Evolutionary conservation across 805 yeast species (phyloP), one percentile per base, ranked within the genome.

Genomic region (Cyberlindnera mycetangii): DNA sequence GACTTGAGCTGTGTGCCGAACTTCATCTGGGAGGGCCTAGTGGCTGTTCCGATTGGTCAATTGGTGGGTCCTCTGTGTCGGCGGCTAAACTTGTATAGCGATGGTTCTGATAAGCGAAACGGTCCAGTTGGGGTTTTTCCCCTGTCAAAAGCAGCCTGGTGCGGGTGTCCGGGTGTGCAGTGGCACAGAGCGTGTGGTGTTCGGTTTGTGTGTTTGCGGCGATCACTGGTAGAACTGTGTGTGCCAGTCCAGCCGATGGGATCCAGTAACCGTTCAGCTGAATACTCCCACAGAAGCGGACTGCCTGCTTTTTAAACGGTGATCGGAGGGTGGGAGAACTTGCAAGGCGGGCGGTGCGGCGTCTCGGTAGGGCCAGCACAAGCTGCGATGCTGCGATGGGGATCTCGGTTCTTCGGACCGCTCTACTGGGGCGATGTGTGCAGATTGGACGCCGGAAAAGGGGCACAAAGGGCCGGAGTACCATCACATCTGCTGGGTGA

Each of bases 1-100:
- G 78, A 80, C 42, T 76, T 70, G 18, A 90, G 72, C 57, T 85
- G 89, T 33, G 78, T 72, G 41, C 97, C 96, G 64, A 89, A 90
- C 66, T 89, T 92, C 98, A 90, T 90, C 11, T 35, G 22, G 19
- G 17, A 17, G 4, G 22, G 5, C 35, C 4, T 17, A 11, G 8
- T 5, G 8, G 16, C 18, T n/a, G 17, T 15, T 17, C 18, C 19
- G 32, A 10, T 15, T 5, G 32, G 17, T 30, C n/a, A n/a, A 18
- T n/a, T 30, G 17, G 17, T 6, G 32, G 4, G 32, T 6, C 16
- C n/a, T 30, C 5, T 17, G 5, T 17, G 17, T 16, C 5, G 32
- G 32, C 19, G 19, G 32, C 32, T n/a, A 25, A 25, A 11, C 12
- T 10, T 6, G 28, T 25, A 7, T 7, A 22, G 25, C 10, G 25